These are phyloP conservation scores for Myrmaecium sp. DNA, from an alignment of 2,329 filamentous ascomycete genomes.

Conservation along the genomic window DNA sequence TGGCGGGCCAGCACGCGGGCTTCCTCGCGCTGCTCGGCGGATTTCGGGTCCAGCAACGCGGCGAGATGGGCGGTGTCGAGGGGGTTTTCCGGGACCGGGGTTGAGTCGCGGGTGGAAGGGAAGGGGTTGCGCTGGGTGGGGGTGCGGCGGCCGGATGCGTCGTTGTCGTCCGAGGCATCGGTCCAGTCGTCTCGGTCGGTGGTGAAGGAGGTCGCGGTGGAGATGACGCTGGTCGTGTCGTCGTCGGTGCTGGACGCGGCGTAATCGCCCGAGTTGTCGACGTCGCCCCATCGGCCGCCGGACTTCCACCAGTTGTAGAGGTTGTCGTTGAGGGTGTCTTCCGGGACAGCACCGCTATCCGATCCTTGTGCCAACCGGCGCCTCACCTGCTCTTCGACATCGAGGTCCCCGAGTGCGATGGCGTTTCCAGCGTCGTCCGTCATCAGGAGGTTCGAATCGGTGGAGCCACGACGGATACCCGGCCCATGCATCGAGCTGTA, in stretches of 20 bases:
- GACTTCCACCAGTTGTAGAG: slow-evolving; percentile 74
- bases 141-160: slow-evolving; percentile 44
- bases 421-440: slow-evolving; percentile 1
- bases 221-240: slow-evolving; percentile 70
- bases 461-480: slow-evolving; percentile 12
- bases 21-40: slow-evolving; percentile 61
- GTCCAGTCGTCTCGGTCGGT: slow-evolving; percentile 22
- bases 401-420: slow-evolving; percentile 37
- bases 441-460: slow-evolving; percentile 9
- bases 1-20: slow-evolving; percentile 69
- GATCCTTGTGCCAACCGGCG: slow-evolving; percentile 32
- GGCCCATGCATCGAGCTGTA: slow-evolving; percentile 10
- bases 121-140: slow-evolving; percentile 53
- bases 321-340: slow-evolving; percentile 52
- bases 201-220: slow-evolving; percentile 34
- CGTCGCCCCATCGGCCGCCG: slow-evolving; percentile 70
- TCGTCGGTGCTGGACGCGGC: slow-evolving; percentile 40
- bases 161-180: slow-evolving; percentile 25
- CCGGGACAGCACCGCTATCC: slow-evolving; percentile 27
- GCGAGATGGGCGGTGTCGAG: slow-evolving; percentile 55
- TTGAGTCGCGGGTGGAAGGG: slow-evolving; percentile 10
- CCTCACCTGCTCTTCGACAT: slow-evolving; percentile 68
- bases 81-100: slow-evolving; percentile 25
- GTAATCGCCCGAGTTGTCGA: slow-evolving; percentile 70
- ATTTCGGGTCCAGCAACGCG: slow-evolving; percentile 64